Percentiles rank a stretch among this genome's conserved stretches.
phyloP scores from a whole-genome alignment of 2,329 filamentous ascomycete genomes.

The Aspergillus sojae region DNA sequence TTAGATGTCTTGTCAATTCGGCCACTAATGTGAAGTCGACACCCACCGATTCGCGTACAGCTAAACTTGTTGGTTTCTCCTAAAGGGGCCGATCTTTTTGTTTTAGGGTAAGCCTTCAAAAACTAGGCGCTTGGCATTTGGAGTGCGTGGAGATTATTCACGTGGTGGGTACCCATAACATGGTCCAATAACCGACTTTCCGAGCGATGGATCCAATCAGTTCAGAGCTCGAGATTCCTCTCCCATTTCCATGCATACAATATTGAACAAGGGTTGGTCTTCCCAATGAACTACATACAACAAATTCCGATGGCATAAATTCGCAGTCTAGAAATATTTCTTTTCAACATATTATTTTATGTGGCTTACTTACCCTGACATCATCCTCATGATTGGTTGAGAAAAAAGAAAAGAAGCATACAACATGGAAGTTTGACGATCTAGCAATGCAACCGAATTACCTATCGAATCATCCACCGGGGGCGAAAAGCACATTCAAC shows the following conservation, averaged over 20 bases:
- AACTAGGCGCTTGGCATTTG: neutral
- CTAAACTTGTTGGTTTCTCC: neutral
- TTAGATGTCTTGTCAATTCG: neutral
- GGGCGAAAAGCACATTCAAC: neutral
- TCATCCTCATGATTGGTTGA: neutral
- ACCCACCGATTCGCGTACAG: neutral
- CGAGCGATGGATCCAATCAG: neutral
- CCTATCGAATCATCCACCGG: neutral
- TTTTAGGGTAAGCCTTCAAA: neutral
- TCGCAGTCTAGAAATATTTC: neutral
- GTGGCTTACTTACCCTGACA: neutral
- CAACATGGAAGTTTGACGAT: neutral
- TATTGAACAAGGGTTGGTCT: neutral
- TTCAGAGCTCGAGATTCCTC: neutral
- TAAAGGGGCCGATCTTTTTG: constrained; percentile 2
- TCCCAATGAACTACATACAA: neutral
- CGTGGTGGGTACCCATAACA: constrained; percentile 1
- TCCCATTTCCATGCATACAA: neutral
- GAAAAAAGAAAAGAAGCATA: neutral
- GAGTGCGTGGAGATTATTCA: constrained; percentile 2
- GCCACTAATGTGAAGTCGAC: neutral
- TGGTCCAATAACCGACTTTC: neutral
- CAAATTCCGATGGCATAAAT: neutral
- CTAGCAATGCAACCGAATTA: neutral
- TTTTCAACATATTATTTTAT: neutral